Conservation (phyloP, 192 early-diverging fungal genomes). For the Spizellomyces punctatus region DNA sequence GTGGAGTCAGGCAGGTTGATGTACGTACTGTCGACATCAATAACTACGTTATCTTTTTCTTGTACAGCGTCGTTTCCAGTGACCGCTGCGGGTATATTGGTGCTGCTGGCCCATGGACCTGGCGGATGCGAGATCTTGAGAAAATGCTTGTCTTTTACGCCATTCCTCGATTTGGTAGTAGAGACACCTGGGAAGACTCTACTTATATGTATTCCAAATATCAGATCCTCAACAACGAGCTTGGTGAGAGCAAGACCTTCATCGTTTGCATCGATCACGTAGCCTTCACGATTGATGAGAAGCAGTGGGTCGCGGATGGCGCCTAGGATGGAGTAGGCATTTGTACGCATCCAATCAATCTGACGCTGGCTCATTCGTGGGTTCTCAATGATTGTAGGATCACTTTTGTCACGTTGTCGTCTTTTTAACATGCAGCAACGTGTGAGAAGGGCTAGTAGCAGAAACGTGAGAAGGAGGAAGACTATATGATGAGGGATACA, state of each 20-base stretch:
- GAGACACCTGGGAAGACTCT: slow-evolving; percentile 11
- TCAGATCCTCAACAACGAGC: slow-evolving; percentile 19
- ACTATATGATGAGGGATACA: slow-evolving; percentile 4
- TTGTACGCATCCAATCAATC: slow-evolving; percentile 30
- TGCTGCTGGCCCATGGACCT: slow-evolving; percentile 15
- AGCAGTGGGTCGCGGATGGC: slow-evolving; percentile 28
- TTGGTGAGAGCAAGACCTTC: slow-evolving; percentile 16
- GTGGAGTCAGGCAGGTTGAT: slow-evolving; percentile 4
- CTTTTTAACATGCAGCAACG: slow-evolving; percentile 12
- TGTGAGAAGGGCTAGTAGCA: slow-evolving; percentile 10
- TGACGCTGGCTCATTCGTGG: slow-evolving; percentile 17
- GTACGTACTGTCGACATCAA: slow-evolving; percentile 25
- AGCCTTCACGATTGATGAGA: slow-evolving; percentile 27
- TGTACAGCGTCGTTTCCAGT: neutral
- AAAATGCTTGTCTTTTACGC: slow-evolving; percentile 6
- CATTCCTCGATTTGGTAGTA: neutral
- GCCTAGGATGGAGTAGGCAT: slow-evolving; percentile 19
- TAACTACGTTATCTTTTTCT: slow-evolving; percentile 5
- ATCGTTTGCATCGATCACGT: slow-evolving; percentile 30
- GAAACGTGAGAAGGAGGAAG: slow-evolving; percentile 11
- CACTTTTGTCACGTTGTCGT: neutral
- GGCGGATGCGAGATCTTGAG: slow-evolving; percentile 22
- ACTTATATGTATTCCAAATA: slow-evolving; percentile 18
- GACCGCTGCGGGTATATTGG: neutral
- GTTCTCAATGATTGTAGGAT: neutral